Conservation (phyloP, 805 yeast species). For the Vanderwaltozyma polyspora region DNA sequence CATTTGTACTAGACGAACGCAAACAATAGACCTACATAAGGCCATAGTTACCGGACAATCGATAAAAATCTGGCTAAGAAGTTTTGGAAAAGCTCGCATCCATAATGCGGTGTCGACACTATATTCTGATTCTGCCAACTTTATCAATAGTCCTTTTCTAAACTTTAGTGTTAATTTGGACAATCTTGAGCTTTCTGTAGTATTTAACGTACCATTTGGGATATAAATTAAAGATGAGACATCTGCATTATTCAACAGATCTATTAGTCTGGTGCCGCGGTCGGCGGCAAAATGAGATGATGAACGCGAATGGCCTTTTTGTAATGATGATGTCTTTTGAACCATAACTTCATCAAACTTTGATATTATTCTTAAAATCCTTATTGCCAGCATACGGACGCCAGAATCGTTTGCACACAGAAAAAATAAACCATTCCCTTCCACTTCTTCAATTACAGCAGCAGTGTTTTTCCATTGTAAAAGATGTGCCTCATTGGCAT, state of each 20-base stretch:
- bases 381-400: constrained; percentile 63
- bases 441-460: constrained; percentile 86
- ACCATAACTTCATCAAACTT: constrained; percentile 77
- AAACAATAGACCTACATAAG: constrained; percentile 78
- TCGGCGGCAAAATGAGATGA: constrained; percentile 65
- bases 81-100: constrained; percentile 76
- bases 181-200: constrained; percentile 69
- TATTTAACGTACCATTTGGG: constrained; percentile 42
- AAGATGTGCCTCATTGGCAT: constrained; percentile 39
- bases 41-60: constrained; percentile 91
- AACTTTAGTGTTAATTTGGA: constrained; percentile 46
- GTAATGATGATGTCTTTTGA: constrained; percentile 30
- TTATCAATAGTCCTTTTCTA: constrained; percentile 56
- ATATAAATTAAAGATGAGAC: constrained; percentile 48
- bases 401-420: constrained; percentile 77
- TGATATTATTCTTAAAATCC: constrained; percentile 66
- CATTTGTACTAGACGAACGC: constrained; percentile 78
- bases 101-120: constrained; percentile 96
- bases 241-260: constrained; percentile 62
- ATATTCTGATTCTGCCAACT: constrained; percentile 79
- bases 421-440: constrained; percentile 89
- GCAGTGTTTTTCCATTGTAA: constrained; percentile 68
- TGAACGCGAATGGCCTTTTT: constrained; percentile 36
- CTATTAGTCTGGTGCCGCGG: constrained; percentile 63
- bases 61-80: constrained; percentile 61